A percentile compares a stretch with the other conserved stretches of the same genome.
Evolutionary conservation across 371 early-diverging fungal genomes (phyloP).

Genomic region (Cladochytrium tenue): DNA sequence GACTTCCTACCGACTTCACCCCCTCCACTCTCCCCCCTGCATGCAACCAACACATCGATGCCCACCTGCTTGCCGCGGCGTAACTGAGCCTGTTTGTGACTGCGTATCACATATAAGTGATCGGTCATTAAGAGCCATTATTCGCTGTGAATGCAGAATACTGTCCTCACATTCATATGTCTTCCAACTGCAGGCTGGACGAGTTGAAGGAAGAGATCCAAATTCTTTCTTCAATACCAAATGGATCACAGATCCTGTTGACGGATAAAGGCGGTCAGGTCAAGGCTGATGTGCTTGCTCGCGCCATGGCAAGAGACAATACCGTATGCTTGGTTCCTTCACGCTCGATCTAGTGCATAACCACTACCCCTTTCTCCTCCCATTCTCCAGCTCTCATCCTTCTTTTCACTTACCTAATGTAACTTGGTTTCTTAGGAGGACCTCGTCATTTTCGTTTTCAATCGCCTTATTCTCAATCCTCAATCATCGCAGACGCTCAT

Average conservation of each 20-base stretch:
- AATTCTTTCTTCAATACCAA: slow-evolving; percentile 1
- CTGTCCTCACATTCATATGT: too few species aligned
- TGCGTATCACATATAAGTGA: background rate
- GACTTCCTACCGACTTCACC: background rate
- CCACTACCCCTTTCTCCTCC: too few species aligned
- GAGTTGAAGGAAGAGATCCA: slow-evolving; percentile 2
- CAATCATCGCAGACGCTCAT: background rate
- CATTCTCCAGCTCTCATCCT: too few species aligned
- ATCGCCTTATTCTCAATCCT: slow-evolving; percentile 4
- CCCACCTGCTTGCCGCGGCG: too few species aligned
- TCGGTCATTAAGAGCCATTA: background rate
- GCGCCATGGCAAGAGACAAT: background rate
- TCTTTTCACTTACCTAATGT: background rate
- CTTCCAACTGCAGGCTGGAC: slow-evolving; percentile 1
- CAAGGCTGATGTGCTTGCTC: slow-evolving; percentile 1
- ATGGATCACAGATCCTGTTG: slow-evolving; percentile 1
- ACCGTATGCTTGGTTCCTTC: background rate
- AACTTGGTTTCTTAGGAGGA: background rate
- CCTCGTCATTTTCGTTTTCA: slow-evolving; percentile 7
- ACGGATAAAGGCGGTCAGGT: slow-evolving; percentile 5
- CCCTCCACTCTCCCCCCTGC: too few species aligned
- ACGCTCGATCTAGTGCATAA: too few species aligned
- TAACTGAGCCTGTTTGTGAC: background rate
- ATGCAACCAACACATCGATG: too few species aligned
- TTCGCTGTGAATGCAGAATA: too few species aligned